These are phyloP conservation scores for Caloboletus firmus DNA, from an alignment of 1,284 basidiomycete species.

Conservation along the genomic window DNA sequence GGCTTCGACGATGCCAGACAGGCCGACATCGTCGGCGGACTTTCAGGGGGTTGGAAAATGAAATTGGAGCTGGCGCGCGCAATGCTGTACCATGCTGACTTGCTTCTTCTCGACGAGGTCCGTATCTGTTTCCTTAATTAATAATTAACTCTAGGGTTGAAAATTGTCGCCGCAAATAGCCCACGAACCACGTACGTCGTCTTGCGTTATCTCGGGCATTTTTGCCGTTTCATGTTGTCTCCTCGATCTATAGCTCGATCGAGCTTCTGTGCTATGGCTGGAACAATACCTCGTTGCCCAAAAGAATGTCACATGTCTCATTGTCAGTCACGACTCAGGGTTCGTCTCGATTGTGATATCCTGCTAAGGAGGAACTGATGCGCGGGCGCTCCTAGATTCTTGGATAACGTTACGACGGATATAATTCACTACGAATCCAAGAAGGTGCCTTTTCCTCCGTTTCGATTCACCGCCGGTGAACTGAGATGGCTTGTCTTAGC, in stretches of 20 bases:
- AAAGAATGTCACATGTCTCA: conserved; percentile 86
- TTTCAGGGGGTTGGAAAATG: conserved; percentile 99
- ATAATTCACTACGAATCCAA: conserved; percentile 98
- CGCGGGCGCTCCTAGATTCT: conserved; percentile 59
- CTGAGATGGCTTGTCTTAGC: conserved; percentile 42
- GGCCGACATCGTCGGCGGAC: conserved; percentile 80
- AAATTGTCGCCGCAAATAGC: conserved; percentile 48
- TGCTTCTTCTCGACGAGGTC: conserved; percentile 86
- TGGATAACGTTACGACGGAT: conserved; percentile 97
- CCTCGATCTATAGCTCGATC: conserved; percentile 64
- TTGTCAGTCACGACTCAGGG: conserved; percentile 98
- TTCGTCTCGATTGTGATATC: conserved; percentile 38
- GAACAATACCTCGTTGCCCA: conserved; percentile 86
- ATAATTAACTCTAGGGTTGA: conserved; percentile 19
- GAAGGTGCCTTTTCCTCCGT: conserved; percentile 53
- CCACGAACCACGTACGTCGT: conserved; percentile 84
- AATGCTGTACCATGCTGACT: conserved; percentile 96
- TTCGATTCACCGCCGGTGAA: conserved; percentile 21
- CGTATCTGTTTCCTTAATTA: conserved; percentile 23
- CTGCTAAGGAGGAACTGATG: conserved; percentile 15
- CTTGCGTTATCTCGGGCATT: conserved; percentile 12
- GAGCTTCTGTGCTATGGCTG: conserved; percentile 89
- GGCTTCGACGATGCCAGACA: conserved; percentile 92
- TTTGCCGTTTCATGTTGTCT: conserved; percentile 24
- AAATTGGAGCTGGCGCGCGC: conserved; percentile 89